Evolutionary conservation across 306 rosid genomes (phyloP).

Genomic region (Amphicarpaea edgeworthii): DNA sequence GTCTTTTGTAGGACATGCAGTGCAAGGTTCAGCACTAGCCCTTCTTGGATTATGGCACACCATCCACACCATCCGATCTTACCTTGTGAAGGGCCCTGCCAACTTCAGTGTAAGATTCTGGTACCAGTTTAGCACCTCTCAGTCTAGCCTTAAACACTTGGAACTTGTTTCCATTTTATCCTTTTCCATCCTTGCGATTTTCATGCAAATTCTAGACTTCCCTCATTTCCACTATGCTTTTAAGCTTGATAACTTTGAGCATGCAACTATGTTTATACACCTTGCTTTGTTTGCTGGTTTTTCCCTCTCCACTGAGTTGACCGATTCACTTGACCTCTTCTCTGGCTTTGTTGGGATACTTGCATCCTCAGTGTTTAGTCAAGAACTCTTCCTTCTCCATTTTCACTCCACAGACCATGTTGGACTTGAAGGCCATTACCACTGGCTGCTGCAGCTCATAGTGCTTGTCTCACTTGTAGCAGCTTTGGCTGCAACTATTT

Average conservation of each 20-base stretch:
- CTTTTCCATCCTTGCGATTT: conserved; percentile 71
- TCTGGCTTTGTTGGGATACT: conserved; percentile 75
- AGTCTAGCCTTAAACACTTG: conserved; percentile 69
- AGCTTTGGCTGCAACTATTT: conserved; percentile 65
- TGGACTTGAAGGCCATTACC: conserved; percentile 95
- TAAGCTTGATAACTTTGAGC: conserved; percentile 78
- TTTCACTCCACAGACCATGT: conserved; percentile 93
- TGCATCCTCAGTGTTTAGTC: conserved; percentile 76
- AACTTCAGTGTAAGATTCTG: conserved; percentile 73
- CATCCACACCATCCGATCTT: conserved; percentile 73
- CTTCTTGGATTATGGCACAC: conserved; percentile 87
- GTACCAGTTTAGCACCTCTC: conserved; percentile 60
- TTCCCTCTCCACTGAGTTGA: conserved; percentile 66
- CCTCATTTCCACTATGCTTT: conserved; percentile 69
- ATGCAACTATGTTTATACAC: conserved; percentile 94
- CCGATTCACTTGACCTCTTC: conserved; percentile 59
- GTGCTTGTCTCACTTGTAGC: conserved; percentile 69
- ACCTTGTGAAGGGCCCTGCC: conserved; percentile 69
- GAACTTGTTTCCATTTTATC: conserved; percentile 73
- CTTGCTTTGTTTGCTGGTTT: conserved; percentile 82
- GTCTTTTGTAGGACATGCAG: conserved; percentile 67
- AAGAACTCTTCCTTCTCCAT: conserved; percentile 86
- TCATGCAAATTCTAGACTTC: conserved; percentile 67
- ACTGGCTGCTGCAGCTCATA: conserved; percentile 81
- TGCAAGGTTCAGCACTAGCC: conserved; percentile 73